Base-by-base conservation (phyloP, 768 basidiomycete genomes). In the Termitomyces eurrhizus region DNA sequence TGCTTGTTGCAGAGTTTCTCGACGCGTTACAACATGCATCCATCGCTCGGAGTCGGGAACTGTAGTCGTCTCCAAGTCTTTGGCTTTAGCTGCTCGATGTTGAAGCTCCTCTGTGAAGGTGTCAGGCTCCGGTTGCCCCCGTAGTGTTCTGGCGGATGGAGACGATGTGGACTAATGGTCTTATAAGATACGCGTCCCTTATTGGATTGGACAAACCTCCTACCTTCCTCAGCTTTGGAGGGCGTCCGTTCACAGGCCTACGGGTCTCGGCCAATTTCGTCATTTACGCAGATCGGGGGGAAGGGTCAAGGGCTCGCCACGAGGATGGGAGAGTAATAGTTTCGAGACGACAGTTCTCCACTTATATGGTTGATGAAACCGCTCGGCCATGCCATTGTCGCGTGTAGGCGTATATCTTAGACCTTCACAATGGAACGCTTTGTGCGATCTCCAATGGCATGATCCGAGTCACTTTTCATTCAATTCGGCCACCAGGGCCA, bases 11-110 rank as follows among this genome's bases (percentile, higher is more conserved):
- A 74, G 52, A 37, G 64, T 72, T 54, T 74, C 70, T 52, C 71
- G 67, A 18, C 70, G 67, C 35, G 65, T 61, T 39, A 74, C 72
- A 32, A 73, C 66, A 45, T 67, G 66, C 67, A 73, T 72, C 73
- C 70, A 73, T 53, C 67, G 62, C 37, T 70, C 69, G 26, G 64
- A 65, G 26, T 41, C 60, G 11, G 54, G 49, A 35, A 60, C 4
- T 26, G 33, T 44, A 8, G 39, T 26, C 24, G 33, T 57, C 32
- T 61, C 63, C 35, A 44, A 45, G 52, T 54, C 63, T 59, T 57
- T 66, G 26, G 44, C 61, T n/a, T 50, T 60, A 13, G 26, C 33
- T 2, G 55, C 62, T 52, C 56, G 55, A n/a, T 57, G 52, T 59
- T 65, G 66, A 41, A 65, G 53, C 33, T 62, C 61, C 54, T 50